Percentiles rank a stretch among this genome's conserved stretches.
phyloP scores from a whole-genome alignment of 495 filamentous ascomycete genomes.

The Talaromyces borbonicus region DNA sequence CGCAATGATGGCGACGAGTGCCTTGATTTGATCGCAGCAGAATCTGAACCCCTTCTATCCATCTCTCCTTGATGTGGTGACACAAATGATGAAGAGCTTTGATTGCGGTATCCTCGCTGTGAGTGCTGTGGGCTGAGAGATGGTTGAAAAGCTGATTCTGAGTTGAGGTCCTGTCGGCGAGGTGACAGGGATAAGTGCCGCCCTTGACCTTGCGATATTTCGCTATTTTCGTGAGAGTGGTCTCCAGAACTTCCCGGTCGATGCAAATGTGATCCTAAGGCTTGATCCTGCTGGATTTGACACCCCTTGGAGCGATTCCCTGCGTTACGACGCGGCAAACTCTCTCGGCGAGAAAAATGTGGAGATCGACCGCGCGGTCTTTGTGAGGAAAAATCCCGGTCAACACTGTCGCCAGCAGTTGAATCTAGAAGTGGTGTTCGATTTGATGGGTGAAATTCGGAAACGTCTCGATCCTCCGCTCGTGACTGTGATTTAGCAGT shows the following conservation, averaged over 20 bases:
- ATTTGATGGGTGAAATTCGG: constrained; percentile 9
- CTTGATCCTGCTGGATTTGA: too few species aligned
- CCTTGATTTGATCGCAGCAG: constrained; percentile 15
- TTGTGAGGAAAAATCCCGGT: constrained; percentile 22
- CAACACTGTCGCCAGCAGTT: neutral
- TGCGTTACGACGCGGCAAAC: constrained; percentile 10
- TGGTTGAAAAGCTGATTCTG: neutral
- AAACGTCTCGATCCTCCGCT: neutral
- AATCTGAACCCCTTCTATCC: constrained; percentile 19
- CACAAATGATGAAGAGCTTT: constrained; percentile 13
- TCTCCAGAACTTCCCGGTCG: constrained; percentile 23
- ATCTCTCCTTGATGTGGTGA: constrained; percentile 23
- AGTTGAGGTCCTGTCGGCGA: neutral
- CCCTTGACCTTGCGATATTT: too few species aligned
- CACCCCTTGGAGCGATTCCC: constrained; percentile 8
- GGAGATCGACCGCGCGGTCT: constrained; percentile 40
- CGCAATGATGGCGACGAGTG: constrained; percentile 33
- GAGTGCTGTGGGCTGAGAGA: neutral
- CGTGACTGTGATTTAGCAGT: constrained; percentile 1
- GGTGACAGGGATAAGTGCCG: neutral
- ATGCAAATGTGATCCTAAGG: too few species aligned
- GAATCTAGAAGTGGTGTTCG: constrained; percentile 17
- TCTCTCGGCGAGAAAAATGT: constrained; percentile 13
- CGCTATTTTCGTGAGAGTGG: constrained; percentile 28
- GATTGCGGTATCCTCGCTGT: neutral